A percentile compares a stretch with the other conserved stretches of the same genome.
Conservation (phyloP, 805 yeast species). For the Hanseniaspora jakobsenii region DNA sequence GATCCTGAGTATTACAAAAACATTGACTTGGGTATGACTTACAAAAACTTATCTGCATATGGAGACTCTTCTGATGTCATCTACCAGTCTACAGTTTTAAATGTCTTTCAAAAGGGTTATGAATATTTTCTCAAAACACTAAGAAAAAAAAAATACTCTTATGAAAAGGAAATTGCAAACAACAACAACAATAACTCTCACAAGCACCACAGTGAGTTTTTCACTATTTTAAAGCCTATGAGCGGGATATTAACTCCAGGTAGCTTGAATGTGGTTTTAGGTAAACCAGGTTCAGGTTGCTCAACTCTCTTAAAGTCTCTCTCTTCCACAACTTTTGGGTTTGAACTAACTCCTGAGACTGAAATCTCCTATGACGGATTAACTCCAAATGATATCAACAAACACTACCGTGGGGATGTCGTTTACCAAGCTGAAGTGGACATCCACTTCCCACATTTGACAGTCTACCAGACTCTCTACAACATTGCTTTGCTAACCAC, state of each 20-base stretch:
- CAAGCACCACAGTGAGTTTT: slow-evolving; percentile 28
- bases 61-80: slow-evolving; percentile 61
- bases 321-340: slow-evolving; percentile 49
- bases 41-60: slow-evolving; percentile 44
- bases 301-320: slow-evolving; percentile 53
- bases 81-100: slow-evolving; percentile 48
- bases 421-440: slow-evolving; percentile 60
- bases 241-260: slow-evolving; percentile 54
- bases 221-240: slow-evolving; percentile 52
- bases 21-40: slow-evolving; percentile 46
- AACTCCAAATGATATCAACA: slow-evolving; percentile 37
- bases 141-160: slow-evolving; percentile 20
- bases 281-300: slow-evolving; percentile 73
- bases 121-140: slow-evolving; percentile 21
- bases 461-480: slow-evolving; percentile 53
- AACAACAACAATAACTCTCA: no score
- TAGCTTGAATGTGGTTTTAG: slow-evolving; percentile 55
- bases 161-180: no score
- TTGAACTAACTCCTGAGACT: slow-evolving; percentile 37
- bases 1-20: slow-evolving; percentile 58
- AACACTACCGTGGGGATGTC: slow-evolving; percentile 54
- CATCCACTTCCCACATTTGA: slow-evolving; percentile 53
- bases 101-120: slow-evolving; percentile 29
- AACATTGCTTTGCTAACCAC: slow-evolving; percentile 53
- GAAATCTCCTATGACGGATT: slow-evolving; percentile 44